Base-by-base conservation (phyloP, 768 basidiomycete species). In the Amanita rimosa region DNA sequence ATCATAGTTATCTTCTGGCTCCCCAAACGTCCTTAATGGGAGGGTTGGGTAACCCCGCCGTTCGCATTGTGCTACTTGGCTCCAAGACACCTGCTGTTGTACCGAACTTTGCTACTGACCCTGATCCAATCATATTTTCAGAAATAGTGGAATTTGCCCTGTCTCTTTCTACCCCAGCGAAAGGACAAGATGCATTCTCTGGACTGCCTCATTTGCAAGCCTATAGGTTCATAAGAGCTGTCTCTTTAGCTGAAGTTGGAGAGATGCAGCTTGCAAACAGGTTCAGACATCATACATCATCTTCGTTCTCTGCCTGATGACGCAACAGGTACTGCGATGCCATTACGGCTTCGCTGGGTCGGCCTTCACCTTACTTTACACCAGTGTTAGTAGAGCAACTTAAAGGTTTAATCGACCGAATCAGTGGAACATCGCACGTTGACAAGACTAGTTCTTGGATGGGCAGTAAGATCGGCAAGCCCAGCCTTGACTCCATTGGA, bases 61-160 rank as follows among this genome's bases (percentile, higher is more conserved):
- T 78, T 19, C 81, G 89, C 9, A 71, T 93, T 24, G 71, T 78
- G 4, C 69, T 97, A 21, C 60, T 93, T 35, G 90, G 91, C n/a
- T 74, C 77, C 16, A 78, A 71, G 51, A 78, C 67, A 58, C 85
- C 82, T 4, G 69, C 67, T 44, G 58, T 59, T 29, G 65, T 61
- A 34, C 72, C 78, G 0, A 70, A 64, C 46, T 81, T 79, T 59
- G 65, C 69, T 59, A 78, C 74, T 60, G 81, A 92, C 58, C 65
- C 73, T 1, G 93, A 96, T 58, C 67, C 84, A 2, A 68, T 92
- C 44, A 78, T 94, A 51, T 77, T 96, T 54, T 83, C 92, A 2
- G 96, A 99, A 66, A 82, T 96, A 42, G 69, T 82, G 11, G 96
- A 99, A 67, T 98, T 91, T 62, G 94, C 90, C 0, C 59, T 92